Base-by-base conservation (phyloP, 2,329 filamentous ascomycete species). In the Botrytis cinerea region DNA sequence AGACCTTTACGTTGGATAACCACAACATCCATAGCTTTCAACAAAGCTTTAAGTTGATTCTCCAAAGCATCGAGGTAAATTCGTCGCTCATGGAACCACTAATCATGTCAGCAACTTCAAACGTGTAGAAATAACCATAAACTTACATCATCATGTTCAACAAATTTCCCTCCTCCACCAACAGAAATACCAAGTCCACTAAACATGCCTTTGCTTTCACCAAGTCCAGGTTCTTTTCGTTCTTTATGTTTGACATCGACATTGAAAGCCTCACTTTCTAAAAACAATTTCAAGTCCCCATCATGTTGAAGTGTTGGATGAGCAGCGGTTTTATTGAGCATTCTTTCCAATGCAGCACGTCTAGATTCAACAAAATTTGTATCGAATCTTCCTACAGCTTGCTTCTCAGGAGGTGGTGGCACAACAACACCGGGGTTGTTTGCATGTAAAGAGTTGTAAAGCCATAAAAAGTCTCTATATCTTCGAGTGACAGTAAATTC, bases 161-260 rank as follows among this genome's bases (percentile, higher is more conserved):
- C 90, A 83, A 99, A 99, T 83, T 99, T 99, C 79, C 88, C 91
- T 71, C 90, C 87, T 74, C 90, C 88, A 45, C 95, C 93, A 40
- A 95, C 90, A 75, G 87, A 92, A 75, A 96, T 88, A 35, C 94
- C 93, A 71, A 98, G 87, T 25, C 91, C 93, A 79, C 94, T 93
- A 78, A 98, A 89, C 85, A 98, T 92, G 71, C 96, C 95, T 84
- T 98, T 98, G 84, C 91, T 97, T 83, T 98, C 96, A 60, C 90
- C 90, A 6, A 97, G 87, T 71, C 94, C 90, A 2, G 93, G 93
- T 74, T 98, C 94, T 79, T 94, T 92, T 72, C 95, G 91, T 82
- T 98, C 95, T 83, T 97, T 97, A 84, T 99, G 96, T 86, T 98
- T 99, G 80, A 99, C 91, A 80, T 99, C 96, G 54, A 97, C 89